A percentile compares a stretch with the other conserved stretches of the same genome.
Evolutionary conservation across 2,329 filamentous ascomycete species (phyloP).

Genomic region (Penicillium nordicum): DNA sequence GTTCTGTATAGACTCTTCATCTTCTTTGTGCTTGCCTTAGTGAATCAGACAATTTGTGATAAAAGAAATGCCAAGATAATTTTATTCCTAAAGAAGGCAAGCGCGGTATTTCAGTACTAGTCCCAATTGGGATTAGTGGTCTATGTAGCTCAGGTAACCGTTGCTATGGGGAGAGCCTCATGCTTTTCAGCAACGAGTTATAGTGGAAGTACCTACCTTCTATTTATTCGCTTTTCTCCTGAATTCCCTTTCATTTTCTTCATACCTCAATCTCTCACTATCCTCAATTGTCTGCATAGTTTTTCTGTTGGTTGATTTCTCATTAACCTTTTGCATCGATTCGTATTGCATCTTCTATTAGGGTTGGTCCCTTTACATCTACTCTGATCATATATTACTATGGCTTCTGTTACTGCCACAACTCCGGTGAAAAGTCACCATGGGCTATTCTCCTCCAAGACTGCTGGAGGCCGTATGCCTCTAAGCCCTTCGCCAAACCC

Average conservation of each 20-base stretch:
- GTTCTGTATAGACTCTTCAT: neutral
- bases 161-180: constrained; percentile 39
- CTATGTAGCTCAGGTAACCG: constrained; percentile 35
- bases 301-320: constrained; percentile 21
- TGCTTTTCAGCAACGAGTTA: constrained; percentile 23
- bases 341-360: constrained; percentile 21
- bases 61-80: constrained; percentile 19
- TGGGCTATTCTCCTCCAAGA: constrained; percentile 86
- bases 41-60: neutral
- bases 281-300: constrained; percentile 24
- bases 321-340: constrained; percentile 31
- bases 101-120: constrained; percentile 43
- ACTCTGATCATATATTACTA: constrained; percentile 45
- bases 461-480: constrained; percentile 90
- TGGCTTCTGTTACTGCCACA: constrained; percentile 80
- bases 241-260: constrained; percentile 19
- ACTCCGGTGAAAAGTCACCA: constrained; percentile 94
- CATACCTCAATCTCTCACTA: constrained; percentile 10
- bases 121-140: constrained; percentile 36
- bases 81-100: constrained; percentile 50
- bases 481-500: constrained; percentile 77
- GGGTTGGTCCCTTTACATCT: constrained; percentile 25
- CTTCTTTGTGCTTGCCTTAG: constrained; percentile 2
- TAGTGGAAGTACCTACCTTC: constrained; percentile 9
- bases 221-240: constrained; percentile 40